phyloP scores from a whole-genome alignment of 2,329 filamentous ascomycete genomes.

The Aspergillus eucalypticola region DNA sequence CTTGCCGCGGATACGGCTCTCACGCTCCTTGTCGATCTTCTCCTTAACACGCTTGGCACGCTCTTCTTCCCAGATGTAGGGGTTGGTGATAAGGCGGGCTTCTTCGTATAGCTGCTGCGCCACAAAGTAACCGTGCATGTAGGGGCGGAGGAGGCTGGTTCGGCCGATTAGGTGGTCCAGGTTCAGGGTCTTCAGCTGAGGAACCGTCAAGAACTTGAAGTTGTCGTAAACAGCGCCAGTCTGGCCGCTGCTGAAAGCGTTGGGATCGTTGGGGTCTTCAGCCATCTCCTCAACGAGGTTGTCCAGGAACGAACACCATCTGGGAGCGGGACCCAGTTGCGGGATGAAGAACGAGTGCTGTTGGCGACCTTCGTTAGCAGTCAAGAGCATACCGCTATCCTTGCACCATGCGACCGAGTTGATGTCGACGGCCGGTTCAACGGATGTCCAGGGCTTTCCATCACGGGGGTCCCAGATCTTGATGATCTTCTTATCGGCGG shows the following conservation, averaged over 20 bases:
- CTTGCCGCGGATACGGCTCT: slow-evolving; percentile 86
- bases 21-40: slow-evolving; percentile 96
- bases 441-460: slow-evolving; percentile 89
- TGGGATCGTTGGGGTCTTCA: slow-evolving; percentile 69
- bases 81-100: slow-evolving; percentile 87
- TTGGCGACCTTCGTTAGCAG: slow-evolving; percentile 93
- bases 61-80: slow-evolving; percentile 91
- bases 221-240: slow-evolving; percentile 89
- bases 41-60: slow-evolving; percentile 87
- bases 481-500: slow-evolving; percentile 91
- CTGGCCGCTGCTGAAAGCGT: slow-evolving; percentile 48
- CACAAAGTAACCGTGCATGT: slow-evolving; percentile 99
- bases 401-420: slow-evolving; percentile 93
- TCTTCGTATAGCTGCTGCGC: slow-evolving; percentile 94
- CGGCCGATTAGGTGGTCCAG: slow-evolving; percentile 87
- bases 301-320: slow-evolving; percentile 95
- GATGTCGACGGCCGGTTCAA: slow-evolving; percentile 91
- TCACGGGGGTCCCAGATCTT: slow-evolving; percentile 89
- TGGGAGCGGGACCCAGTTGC: slow-evolving; percentile 86
- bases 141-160: slow-evolving; percentile 84
- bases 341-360: slow-evolving; percentile 96
- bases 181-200: slow-evolving; percentile 82
- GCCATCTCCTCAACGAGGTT: slow-evolving; percentile 99
- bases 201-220: slow-evolving; percentile 93
- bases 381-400: slow-evolving; percentile 90